These are phyloP conservation scores for Colletotrichum melonis DNA, from an alignment of 2,329 filamentous ascomycete genomes.

Conservation along the genomic window DNA sequence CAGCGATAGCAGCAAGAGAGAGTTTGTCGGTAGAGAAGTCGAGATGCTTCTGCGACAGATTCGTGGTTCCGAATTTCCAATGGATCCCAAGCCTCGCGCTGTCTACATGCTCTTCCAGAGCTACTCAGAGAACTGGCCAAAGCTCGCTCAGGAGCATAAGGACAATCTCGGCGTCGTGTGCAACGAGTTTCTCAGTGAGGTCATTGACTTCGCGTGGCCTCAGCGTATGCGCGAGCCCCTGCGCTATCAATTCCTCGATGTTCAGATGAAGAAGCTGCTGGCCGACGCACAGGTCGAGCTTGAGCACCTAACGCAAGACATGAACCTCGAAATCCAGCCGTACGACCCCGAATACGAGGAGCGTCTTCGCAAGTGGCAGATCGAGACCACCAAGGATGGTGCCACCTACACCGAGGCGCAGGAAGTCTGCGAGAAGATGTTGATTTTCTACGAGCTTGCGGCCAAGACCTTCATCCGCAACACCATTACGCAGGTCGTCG, in stretches of 20 bases:
- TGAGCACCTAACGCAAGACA: constrained; percentile 57
- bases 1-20: constrained; percentile 55
- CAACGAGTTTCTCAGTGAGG: constrained; percentile 63
- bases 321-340: constrained; percentile 64
- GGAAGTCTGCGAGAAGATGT: constrained; percentile 66
- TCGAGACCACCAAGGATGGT: constrained; percentile 53
- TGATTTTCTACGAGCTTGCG: constrained; percentile 66
- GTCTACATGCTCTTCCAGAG: constrained; percentile 66
- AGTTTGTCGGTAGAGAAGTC: constrained; percentile 60
- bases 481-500: constrained; percentile 63
- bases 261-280: constrained; percentile 59
- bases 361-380: constrained; percentile 59
- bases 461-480: constrained; percentile 64
- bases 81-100: constrained; percentile 63
- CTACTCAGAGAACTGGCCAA: constrained; percentile 64
- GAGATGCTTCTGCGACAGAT: constrained; percentile 62
- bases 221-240: constrained; percentile 63
- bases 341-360: constrained; percentile 66
- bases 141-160: constrained; percentile 64
- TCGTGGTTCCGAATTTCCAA: constrained; percentile 63
- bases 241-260: constrained; percentile 60
- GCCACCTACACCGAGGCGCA: constrained; percentile 62
- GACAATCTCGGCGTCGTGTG: constrained; percentile 65
- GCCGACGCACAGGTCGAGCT: constrained; percentile 60
- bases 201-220: constrained; percentile 63